Evolutionary conservation across 2,329 filamentous ascomycete species (phyloP).

Genomic region (Phaeophleospora eucalypticola): DNA sequence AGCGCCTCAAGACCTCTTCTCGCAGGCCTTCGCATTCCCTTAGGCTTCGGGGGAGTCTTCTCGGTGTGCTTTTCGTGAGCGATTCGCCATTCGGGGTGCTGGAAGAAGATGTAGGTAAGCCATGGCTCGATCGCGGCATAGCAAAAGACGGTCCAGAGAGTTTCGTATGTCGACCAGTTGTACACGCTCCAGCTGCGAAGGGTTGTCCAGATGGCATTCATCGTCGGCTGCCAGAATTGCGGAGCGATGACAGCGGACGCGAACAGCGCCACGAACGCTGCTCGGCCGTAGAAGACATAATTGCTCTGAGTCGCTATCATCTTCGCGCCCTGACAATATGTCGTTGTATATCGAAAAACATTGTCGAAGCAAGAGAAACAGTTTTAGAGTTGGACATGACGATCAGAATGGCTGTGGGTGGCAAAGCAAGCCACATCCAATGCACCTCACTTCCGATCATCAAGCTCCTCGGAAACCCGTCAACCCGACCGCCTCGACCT

Average conservation of each 20-base stretch:
- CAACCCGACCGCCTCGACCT: too few relatives aligned
- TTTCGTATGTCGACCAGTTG: constrained; percentile 25
- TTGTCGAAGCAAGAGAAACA: too few relatives aligned
- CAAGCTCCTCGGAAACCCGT: too few relatives aligned
- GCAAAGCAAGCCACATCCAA: too few relatives aligned
- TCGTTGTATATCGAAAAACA: neutral
- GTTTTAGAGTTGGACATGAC: too few relatives aligned
- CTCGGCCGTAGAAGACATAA: neutral
- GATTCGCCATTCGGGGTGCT: constrained; percentile 24
- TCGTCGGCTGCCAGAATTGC: constrained; percentile 17
- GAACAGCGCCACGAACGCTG: neutral
- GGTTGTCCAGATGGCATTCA: constrained; percentile 17
- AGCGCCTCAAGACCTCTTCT: constrained; percentile 19
- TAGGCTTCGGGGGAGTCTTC: constrained; percentile 1
- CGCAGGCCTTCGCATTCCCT: constrained; percentile 24
- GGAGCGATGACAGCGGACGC: constrained; percentile 14
- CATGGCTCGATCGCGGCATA: constrained; percentile 24
- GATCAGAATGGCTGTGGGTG: too few relatives aligned
- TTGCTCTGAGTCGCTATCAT: neutral
- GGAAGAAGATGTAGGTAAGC: constrained; percentile 18
- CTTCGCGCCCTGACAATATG: neutral
- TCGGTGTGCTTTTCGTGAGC: constrained; percentile 3
- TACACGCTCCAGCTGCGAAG: constrained; percentile 19
- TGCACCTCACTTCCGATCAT: too few relatives aligned
- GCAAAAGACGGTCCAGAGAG: constrained; percentile 25